Percentiles rank a stretch among this genome's conserved stretches.
Conservation (phyloP, 345 rosid species). For the Citrus sp. region DNA sequence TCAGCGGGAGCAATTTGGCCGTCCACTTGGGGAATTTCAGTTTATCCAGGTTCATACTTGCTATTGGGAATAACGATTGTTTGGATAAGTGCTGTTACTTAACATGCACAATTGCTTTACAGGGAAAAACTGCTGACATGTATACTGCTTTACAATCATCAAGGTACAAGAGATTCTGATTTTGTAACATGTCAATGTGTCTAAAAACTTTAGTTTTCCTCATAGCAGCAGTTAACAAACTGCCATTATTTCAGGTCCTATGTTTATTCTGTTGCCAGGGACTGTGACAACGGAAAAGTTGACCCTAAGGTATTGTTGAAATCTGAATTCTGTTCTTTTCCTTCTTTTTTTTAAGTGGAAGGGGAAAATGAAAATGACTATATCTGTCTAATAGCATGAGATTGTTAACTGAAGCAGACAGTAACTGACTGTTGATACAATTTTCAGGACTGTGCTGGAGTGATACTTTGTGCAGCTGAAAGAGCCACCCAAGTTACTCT, state of each 20-base stretch:
- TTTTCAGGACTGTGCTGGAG: conserved; percentile 91
- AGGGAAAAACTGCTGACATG: conserved; percentile 97
- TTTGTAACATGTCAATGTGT: not conserved
- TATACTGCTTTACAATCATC: conserved; percentile 90
- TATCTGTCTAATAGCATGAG: not conserved
- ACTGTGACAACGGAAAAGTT: conserved; percentile 72
- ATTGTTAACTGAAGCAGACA: not conserved
- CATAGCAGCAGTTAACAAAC: not conserved
- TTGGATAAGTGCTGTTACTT: conserved; percentile 1
- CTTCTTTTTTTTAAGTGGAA: not conserved
- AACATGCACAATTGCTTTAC: conserved; percentile 37
- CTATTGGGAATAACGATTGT: conserved; percentile 3
- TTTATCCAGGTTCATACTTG: conserved; percentile 70
- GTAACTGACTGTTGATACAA: conserved; percentile 1
- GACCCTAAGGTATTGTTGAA: conserved; percentile 57
- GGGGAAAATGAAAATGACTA: not conserved
- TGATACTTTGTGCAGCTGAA: conserved; percentile 89
- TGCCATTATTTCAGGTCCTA: conserved; percentile 57
- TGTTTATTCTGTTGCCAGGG: conserved; percentile 81
- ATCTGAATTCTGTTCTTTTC: not conserved
- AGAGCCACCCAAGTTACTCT: conserved; percentile 94
- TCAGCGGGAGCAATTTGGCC: conserved; percentile 89
- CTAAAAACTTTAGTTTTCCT: not conserved
- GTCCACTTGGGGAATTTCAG: conserved; percentile 84
- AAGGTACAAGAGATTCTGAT: conserved; percentile 38